Evolutionary conservation across 192 early-diverging fungal species (phyloP).

Genomic region (Mortierella claussenii): DNA sequence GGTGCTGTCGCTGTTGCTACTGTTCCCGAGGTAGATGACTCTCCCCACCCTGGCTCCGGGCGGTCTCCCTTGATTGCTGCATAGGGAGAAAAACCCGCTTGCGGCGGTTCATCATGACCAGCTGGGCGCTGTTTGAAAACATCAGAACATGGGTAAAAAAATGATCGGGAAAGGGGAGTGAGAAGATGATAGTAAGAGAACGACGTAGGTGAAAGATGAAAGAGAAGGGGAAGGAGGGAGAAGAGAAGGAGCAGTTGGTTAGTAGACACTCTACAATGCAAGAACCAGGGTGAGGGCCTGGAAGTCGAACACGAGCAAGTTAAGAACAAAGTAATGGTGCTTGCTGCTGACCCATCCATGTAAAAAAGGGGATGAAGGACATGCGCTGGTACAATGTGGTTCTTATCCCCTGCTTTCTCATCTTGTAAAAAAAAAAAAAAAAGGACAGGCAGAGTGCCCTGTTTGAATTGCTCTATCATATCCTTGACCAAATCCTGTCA

Average conservation of each 20-base stretch:
- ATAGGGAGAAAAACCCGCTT: conserved; percentile 10
- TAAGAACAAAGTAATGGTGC: too few relatives aligned
- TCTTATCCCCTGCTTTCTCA: conserved; percentile 10
- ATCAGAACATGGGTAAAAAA: background rate
- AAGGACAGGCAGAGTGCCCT: background rate
- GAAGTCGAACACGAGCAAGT: too few relatives aligned
- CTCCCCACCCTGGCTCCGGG: conserved; percentile 1
- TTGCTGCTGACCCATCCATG: too few relatives aligned
- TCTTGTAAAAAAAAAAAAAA: background rate
- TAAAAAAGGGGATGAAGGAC: too few relatives aligned
- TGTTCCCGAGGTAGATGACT: too few relatives aligned
- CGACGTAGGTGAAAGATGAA: background rate
- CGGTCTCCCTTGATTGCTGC: background rate
- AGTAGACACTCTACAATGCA: too few relatives aligned
- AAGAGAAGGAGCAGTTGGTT: background rate
- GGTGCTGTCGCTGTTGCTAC: too few relatives aligned
- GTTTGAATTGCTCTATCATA: too few relatives aligned
- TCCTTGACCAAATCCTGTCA: too few relatives aligned
- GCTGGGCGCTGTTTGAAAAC: conserved; percentile 29
- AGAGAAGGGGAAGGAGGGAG: background rate
- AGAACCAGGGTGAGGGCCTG: too few relatives aligned
- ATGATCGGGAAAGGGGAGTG: background rate
- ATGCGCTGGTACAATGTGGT: too few relatives aligned
- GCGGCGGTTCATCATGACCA: conserved; percentile 8
- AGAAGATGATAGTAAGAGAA: background rate